phyloP scores from a whole-genome alignment of 2,329 filamentous ascomycete genomes.

The Phymatotrichopsis omnivora region DNA sequence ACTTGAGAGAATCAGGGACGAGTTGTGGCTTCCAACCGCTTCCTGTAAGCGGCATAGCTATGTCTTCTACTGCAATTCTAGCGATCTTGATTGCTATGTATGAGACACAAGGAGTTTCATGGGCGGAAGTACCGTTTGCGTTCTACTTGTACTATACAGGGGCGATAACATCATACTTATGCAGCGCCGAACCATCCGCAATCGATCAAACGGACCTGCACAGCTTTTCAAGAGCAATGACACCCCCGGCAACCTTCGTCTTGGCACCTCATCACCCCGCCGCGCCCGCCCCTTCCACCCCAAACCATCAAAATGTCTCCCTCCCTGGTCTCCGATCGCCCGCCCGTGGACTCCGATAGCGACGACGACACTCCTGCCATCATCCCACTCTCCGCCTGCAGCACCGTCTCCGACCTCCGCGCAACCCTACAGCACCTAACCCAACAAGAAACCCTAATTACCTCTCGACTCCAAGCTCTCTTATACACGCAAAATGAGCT shows the following conservation, averaged over 20 bases:
- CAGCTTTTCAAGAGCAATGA: no score
- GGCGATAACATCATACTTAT: background rate
- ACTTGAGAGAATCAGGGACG: no score
- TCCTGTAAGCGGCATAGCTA: no score
- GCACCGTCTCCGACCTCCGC: conserved; percentile 66
- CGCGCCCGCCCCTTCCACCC: background rate
- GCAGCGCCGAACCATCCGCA: no score
- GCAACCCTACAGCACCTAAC: conserved; percentile 66
- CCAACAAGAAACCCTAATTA: conserved; percentile 62
- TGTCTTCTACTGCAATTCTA: no score
- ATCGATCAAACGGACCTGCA: no score
- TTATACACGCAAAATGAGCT: conserved; percentile 77
- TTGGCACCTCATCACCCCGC: background rate
- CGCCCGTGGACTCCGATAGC: conserved; percentile 3
- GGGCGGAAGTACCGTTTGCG: no score
- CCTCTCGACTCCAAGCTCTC: conserved; percentile 62
- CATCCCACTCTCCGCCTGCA: conserved; percentile 9
- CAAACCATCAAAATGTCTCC: conserved; percentile 3
- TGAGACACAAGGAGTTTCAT: no score
- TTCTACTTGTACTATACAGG: background rate
- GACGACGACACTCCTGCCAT: conserved; percentile 3
- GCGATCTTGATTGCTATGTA: no score
- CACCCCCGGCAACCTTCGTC: no score
- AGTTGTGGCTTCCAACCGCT: no score
- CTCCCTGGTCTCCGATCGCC: background rate